Base-by-base conservation (phyloP, 2,329 filamentous ascomycete genomes). In the Penicillium decumbens region DNA sequence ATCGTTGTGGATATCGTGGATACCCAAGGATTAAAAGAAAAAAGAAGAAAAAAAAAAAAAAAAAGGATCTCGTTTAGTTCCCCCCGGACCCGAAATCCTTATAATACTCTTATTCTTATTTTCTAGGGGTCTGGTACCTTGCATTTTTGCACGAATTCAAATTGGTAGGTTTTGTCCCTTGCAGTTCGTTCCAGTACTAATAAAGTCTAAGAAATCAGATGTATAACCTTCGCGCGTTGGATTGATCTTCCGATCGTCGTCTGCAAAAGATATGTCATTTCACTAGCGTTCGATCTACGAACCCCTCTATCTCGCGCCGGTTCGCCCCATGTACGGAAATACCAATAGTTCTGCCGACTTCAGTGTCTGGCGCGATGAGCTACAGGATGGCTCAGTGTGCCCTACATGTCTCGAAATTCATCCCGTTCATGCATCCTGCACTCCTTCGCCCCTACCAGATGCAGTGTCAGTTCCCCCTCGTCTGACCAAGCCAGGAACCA, bases 201-300 rank as follows among this genome's bases (percentile, higher is more conserved):
- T 23, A 3, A 3, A 23, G 3, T 1, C 48, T 50, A 45, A 55
- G 42, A 38, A 51, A 57, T 53, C 47, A 45, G 49, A 57, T 55
- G 42, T 55, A 55, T 54, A 55, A 49, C 52, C 23, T 47, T 18
- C 40, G 44, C 41, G 49, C 46, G 41, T 52, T 55, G 50, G 47
- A 53, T 46, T 44, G 50, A 53, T 50, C 50, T 43, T 27, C 46
- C 41, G 41, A 56, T 55, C 52, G 43, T 47, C 49, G 35, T 35
- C 29, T 46, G 39, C 30, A 54, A 47, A 38, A 39, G 58, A 61
- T 55, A 61, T 58, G 57, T 61, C 58, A 57, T 54, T 43, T 43
- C 53, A 41, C 55, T 61, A 58, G 53, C 43, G 28, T 13, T 24
- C 23, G 38, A 37, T 20, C 49, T 50, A 53, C 49, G 45, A 53